Percentiles rank a stretch among this genome's conserved stretches.
Conservation (phyloP, 1,284 basidiomycete species). For the Leucoagaricus sp. region DNA sequence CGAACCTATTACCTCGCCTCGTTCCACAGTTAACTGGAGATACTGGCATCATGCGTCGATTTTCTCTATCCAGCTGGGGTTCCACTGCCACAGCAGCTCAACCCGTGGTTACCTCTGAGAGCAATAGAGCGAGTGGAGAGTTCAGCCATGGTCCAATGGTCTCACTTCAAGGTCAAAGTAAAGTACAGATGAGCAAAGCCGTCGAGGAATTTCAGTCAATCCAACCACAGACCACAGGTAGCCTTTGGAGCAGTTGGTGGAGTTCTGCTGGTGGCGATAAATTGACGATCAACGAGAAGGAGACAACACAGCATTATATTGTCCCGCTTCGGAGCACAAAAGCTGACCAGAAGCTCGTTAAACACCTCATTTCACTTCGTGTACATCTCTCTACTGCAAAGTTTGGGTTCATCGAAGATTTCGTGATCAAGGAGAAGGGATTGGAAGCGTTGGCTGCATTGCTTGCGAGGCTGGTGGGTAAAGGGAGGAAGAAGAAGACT, state of each 20-base stretch:
- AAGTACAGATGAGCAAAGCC: conserved; percentile 31
- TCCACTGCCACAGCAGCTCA: conserved; percentile 37
- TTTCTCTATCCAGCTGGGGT: conserved; percentile 73
- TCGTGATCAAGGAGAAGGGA: conserved; percentile 67
- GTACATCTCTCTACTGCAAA: conserved; percentile 86
- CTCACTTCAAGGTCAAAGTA: conserved; percentile 19
- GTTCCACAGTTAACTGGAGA: conserved; percentile 73
- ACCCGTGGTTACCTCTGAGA: conserved; percentile 33
- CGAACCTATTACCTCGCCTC: conserved; percentile 55
- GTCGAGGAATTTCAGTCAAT: conserved; percentile 42
- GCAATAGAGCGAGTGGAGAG: conserved; percentile 40
- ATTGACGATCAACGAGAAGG: conserved; percentile 30
- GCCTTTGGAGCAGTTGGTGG: conserved; percentile 78
- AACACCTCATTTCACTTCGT: conserved; percentile 82
- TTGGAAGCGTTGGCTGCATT: conserved; percentile 62
- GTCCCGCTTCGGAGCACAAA: conserved; percentile 56
- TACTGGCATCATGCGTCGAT: conserved; percentile 65
- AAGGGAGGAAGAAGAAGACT: conserved; percentile 57
- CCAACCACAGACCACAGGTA: conserved; percentile 70
- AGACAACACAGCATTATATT: conserved; percentile 59
- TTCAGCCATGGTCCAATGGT: conserved; percentile 28
- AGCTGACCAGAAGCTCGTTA: conserved; percentile 64
- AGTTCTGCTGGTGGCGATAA: conserved; percentile 60
- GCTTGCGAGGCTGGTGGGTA: conserved; percentile 61
- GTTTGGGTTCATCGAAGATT: conserved; percentile 77